Evolutionary conservation across 176 grass and related monocot genomes (phyloP).

Genomic region (Avena eriantha): DNA sequence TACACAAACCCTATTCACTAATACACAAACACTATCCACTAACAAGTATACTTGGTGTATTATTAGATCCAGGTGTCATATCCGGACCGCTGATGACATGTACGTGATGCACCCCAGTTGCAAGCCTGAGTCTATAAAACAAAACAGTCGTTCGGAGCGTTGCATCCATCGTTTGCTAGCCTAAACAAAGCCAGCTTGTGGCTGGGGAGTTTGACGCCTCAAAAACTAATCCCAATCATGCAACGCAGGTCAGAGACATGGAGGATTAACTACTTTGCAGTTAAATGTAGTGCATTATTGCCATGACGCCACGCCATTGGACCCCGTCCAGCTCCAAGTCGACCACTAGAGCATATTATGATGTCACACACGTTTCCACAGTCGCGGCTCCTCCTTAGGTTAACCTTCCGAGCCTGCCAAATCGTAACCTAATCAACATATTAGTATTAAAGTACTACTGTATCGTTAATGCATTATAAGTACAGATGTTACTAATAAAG

Average conservation of each 20-base stretch:
- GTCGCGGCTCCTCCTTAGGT: not conserved
- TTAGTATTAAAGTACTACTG: not conserved
- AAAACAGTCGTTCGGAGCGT: constrained; percentile 30
- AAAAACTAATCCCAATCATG: constrained; percentile 42
- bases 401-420: constrained; percentile 33
- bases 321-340: not conserved
- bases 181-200: constrained; percentile 10
- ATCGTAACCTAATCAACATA: constrained; percentile 24
- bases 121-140: constrained; percentile 19
- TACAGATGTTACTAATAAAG: not conserved
- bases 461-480: not conserved
- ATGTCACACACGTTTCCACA: constrained; percentile 5
- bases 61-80: constrained; percentile 28
- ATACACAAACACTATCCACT: constrained; percentile 21
- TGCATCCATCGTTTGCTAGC: not conserved
- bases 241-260: constrained; percentile 28
- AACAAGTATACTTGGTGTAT: constrained; percentile 9
- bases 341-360: not conserved
- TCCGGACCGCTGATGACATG: not conserved
- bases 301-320: constrained; percentile 33
- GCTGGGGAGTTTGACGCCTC: constrained; percentile 38
- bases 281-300: constrained; percentile 62
- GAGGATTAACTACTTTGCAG: not conserved
- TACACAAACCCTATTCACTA: not conserved
- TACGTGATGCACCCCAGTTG: not conserved